Base-by-base conservation (phyloP, 345 rosid species). In the Salix viminalis region DNA sequence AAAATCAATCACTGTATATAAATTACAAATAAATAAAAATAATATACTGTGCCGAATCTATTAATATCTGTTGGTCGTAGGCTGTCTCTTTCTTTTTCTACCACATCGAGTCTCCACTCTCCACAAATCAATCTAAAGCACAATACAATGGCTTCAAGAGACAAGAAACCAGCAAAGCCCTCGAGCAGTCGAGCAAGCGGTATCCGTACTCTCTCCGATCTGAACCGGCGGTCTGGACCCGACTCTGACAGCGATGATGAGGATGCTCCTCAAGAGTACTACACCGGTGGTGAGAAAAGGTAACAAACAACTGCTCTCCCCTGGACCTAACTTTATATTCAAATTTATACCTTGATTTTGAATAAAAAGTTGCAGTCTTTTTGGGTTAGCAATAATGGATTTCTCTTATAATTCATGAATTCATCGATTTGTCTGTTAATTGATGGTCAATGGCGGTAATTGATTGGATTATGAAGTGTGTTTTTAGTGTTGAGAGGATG, bases 211-310 rank as follows among this genome's bases (percentile, higher is more conserved):
- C 95, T 93, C 30, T 87, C 97, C 67, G 99, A 94, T 89, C 90
- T 94, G 50, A 94, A 93, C 84, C 81, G 94, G 3, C 88, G 79
- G 2, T 84, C 96, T 54, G 93, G 83, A 0, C 88, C 91, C 7
- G 98, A 93, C 79, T 90, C 97, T 71, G 97, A 91, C 80, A 84
- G 90, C 79, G 97, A 94, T 75, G 88, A 94, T 50, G 97, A 58
- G 13, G 64, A 91, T 66, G 86, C 80, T 15, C 97, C 97, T 60
- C 97, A 86, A 70, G 96, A 93, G 89, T 94, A 90, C 79, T 92
- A 90, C 85, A 91, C 97, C 67, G 98, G 98, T 14, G 97, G 98
- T 36, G 99, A 94, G 81, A 94, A 94, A 82, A 94, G 99, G 99
- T 94, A 21, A 15, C 52, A 68, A 39, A 41, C 11, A 30, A 30